Conservation (phyloP, 129 eudicot genomes). For the Deinandra increscens region DNA sequence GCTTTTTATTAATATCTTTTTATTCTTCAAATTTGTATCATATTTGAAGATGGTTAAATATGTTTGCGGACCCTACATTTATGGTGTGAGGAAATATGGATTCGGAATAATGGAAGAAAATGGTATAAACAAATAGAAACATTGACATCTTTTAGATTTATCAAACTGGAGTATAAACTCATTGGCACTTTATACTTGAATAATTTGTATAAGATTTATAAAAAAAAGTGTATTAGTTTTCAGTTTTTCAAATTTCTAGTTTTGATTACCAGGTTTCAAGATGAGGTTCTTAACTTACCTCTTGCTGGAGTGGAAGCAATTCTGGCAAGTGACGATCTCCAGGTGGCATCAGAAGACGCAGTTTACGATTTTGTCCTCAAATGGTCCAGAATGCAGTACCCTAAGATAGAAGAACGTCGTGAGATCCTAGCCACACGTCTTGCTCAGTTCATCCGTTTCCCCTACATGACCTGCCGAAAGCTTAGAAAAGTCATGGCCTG, state of each 20-base stretch:
- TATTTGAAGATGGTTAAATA: background rate
- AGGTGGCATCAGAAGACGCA: slow-evolving; percentile 85
- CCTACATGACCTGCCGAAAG: slow-evolving; percentile 77
- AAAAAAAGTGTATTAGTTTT: background rate
- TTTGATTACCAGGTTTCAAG: slow-evolving; percentile 51
- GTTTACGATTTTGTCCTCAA: slow-evolving; percentile 74
- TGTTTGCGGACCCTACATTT: background rate
- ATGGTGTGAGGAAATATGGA: background rate
- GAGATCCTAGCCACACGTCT: slow-evolving; percentile 69
- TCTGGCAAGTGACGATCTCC: slow-evolving; percentile 68
- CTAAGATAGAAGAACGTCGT: slow-evolving; percentile 64
- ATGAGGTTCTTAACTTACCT: slow-evolving; percentile 67
- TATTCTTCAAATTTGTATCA: background rate
- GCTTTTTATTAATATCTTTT: background rate
- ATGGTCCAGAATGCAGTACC: slow-evolving; percentile 64
- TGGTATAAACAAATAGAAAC: background rate
- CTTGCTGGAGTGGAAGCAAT: slow-evolving; percentile 78
- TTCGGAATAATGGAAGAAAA: background rate
- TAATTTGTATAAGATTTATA: background rate
- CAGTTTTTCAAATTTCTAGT: background rate
- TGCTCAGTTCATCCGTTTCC: slow-evolving; percentile 70
- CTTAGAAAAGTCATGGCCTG: slow-evolving; percentile 71
- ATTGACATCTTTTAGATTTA: background rate
- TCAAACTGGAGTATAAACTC: background rate
- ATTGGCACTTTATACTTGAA: background rate